Conservation (phyloP, 768 basidiomycete species). For the Leccinum uliginosum region DNA sequence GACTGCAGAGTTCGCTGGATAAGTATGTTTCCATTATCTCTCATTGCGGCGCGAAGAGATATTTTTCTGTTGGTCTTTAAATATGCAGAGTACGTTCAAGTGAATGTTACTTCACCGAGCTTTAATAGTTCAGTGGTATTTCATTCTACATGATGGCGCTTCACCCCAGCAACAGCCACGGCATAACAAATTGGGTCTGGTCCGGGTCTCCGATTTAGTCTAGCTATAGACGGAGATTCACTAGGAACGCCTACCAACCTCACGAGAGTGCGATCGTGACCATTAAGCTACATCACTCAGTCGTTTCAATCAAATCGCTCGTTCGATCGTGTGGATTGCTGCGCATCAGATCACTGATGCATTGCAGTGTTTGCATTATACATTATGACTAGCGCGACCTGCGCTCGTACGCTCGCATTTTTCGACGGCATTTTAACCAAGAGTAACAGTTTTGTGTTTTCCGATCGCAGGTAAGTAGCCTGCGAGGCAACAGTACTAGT, state of each 20-base stretch:
- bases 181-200: not conserved
- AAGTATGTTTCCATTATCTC: conserved; percentile 18
- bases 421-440: not conserved
- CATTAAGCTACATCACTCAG: not conserved
- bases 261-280: not conserved
- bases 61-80: conserved; percentile 13
- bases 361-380: not conserved
- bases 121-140: conserved; percentile 2
- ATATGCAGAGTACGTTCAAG: conserved; percentile 14
- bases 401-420: not conserved
- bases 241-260: conserved; percentile 8
- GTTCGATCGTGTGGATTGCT: not conserved
- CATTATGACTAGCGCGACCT: not conserved
- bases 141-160: not conserved
- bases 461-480: too few relatives aligned
- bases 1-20: conserved; percentile 47
- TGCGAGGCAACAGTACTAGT: not conserved
- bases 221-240: conserved; percentile 14
- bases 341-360: not conserved
- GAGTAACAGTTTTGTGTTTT: not conserved
- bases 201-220: conserved; percentile 1
- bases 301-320: not conserved
- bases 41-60: conserved; percentile 6
- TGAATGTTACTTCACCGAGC: conserved; percentile 12
- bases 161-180: not conserved